Evolutionary conservation across 306 rosid genomes (phyloP).

Genomic region (Vicia faba): DNA sequence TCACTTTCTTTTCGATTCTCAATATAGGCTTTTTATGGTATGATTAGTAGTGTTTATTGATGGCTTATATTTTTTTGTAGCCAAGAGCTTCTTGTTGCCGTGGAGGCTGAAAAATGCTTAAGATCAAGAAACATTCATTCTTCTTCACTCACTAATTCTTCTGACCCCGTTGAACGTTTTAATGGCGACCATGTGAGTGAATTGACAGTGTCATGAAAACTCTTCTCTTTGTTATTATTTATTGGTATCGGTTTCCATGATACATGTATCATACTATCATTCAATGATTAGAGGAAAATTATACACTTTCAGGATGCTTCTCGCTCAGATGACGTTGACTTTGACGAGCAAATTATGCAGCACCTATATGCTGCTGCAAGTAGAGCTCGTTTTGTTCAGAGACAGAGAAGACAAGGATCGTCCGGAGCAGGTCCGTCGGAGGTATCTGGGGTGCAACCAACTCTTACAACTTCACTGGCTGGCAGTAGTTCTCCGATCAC

Average conservation of each 20-base stretch:
- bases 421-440: slow-evolving; percentile 62
- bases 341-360: slow-evolving; percentile 75
- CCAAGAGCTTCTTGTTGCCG: slow-evolving; percentile 81
- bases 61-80: slow-evolving; percentile 46
- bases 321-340: slow-evolving; percentile 66
- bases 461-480: slow-evolving; percentile 42
- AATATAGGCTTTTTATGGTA: slow-evolving; percentile 21
- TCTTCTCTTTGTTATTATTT: slow-evolving; percentile 25
- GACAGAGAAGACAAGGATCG: slow-evolving; percentile 65
- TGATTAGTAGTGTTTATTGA: slow-evolving; percentile 17
- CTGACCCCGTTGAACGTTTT: slow-evolving; percentile 39
- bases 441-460: slow-evolving; percentile 41
- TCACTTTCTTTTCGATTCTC: background rate
- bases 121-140: slow-evolving; percentile 52
- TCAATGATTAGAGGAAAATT: slow-evolving; percentile 24
- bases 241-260: slow-evolving; percentile 17
- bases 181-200: slow-evolving; percentile 57
- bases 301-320: slow-evolving; percentile 62
- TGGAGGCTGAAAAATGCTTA: slow-evolving; percentile 57
- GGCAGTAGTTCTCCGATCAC: slow-evolving; percentile 47
- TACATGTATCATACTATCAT: slow-evolving; percentile 5
- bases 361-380: slow-evolving; percentile 67
- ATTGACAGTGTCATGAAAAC: background rate
- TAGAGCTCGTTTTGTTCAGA: slow-evolving; percentile 56
- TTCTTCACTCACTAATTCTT: slow-evolving; percentile 43